Percentiles rank a stretch among this genome's conserved stretches.
Conservation (phyloP, 345 rosid species). For the Euphorbia tirucalli region DNA sequence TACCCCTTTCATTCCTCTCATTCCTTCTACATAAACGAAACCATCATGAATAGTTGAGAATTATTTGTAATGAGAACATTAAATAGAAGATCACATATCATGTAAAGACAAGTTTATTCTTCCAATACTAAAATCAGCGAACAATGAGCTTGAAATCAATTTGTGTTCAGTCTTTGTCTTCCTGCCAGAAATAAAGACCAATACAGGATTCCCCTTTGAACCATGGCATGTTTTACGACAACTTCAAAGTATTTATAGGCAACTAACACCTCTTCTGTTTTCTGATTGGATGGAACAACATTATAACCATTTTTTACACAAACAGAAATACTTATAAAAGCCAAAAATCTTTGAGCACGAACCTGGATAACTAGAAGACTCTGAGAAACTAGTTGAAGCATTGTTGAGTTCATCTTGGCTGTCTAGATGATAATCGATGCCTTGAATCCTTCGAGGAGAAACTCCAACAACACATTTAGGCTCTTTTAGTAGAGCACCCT, state of each 20-base stretch:
- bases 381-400: neutral
- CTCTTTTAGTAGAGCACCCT: slow-evolving; percentile 13
- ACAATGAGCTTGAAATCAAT: neutral
- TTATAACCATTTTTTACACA: neutral
- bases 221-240: neutral
- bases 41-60: neutral
- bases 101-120: too few relatives aligned
- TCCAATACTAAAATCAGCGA: neutral
- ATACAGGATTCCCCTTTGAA: neutral
- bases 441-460: slow-evolving; percentile 14
- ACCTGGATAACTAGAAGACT: neutral
- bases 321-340: neutral
- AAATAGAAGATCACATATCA: too few relatives aligned
- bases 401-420: slow-evolving; percentile 18
- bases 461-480: slow-evolving; percentile 1
- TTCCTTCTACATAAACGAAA: neutral
- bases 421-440: slow-evolving; percentile 15
- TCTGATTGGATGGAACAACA: neutral
- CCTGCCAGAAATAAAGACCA: neutral
- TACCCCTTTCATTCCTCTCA: neutral
- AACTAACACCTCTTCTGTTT: neutral
- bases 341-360: neutral
- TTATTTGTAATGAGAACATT: neutral
- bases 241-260: neutral
- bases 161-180: neutral